phyloP scores from a whole-genome alignment of 805 yeast genomes.

The Candida arabinofermentans region DNA sequence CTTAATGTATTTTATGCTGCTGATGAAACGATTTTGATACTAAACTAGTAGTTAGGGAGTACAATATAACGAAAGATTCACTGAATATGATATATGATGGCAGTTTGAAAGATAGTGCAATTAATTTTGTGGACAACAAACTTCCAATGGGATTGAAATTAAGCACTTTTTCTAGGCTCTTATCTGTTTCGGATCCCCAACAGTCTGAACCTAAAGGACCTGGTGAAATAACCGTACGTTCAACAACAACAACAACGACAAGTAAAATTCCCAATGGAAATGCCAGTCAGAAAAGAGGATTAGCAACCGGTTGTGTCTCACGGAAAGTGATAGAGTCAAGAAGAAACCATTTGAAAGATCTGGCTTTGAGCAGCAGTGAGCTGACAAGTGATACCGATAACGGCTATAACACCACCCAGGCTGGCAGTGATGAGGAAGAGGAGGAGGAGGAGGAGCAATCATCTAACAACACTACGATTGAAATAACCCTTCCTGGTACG shows the following conservation, averaged over 20 bases:
- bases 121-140: background rate
- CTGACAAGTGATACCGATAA: background rate
- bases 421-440: background rate
- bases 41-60: too few species aligned
- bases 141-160: constrained; percentile 1
- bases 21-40: too few species aligned
- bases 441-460: background rate
- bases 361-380: too few species aligned
- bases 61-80: too few species aligned
- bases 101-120: background rate
- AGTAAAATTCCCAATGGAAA: too few species aligned
- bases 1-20: too few species aligned
- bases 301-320: constrained; percentile 1
- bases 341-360: constrained; percentile 1
- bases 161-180: background rate
- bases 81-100: too few species aligned
- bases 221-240: too few species aligned
- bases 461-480: constrained; percentile 1
- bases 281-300: background rate
- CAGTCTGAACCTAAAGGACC: too few species aligned
- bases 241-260: too few species aligned
- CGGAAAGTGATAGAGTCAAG: constrained; percentile 7
- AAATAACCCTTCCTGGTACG: constrained; percentile 5
- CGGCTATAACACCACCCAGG: background rate
- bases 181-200: background rate